These are phyloP conservation scores for Chenopodium formosanum DNA, from an alignment of 148 eudicot species.

Conservation along the genomic window DNA sequence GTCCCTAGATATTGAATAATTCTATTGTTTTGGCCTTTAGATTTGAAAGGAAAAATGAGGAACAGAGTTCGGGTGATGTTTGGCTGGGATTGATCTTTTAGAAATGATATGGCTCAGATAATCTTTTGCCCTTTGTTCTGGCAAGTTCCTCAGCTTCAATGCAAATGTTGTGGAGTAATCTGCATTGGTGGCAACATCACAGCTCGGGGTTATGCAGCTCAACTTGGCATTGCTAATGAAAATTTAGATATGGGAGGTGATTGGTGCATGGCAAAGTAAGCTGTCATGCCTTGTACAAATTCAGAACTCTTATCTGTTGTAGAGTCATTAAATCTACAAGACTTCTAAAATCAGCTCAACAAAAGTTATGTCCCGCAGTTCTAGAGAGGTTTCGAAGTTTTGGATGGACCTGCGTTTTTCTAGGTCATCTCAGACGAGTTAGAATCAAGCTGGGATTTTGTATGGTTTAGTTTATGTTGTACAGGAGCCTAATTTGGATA, in stretches of 20 bases:
- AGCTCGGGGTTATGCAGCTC: slow-evolving; percentile 26
- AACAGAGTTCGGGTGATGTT: background rate
- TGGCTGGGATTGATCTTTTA: background rate
- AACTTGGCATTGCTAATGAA: slow-evolving; percentile 15
- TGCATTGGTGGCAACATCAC: slow-evolving; percentile 10
- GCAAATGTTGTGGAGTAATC: background rate
- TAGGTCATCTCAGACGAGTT: slow-evolving; percentile 23
- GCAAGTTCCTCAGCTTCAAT: background rate
- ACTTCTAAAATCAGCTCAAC: slow-evolving; percentile 12
- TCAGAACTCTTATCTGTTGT: slow-evolving; percentile 20
- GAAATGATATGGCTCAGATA: slow-evolving; percentile 6
- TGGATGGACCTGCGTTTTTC: slow-evolving; percentile 32
- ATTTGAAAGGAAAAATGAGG: background rate
- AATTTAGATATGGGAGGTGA: slow-evolving; percentile 6
- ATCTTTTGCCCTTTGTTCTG: background rate
- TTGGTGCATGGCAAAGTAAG: background rate
- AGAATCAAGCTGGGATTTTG: slow-evolving; percentile 10
- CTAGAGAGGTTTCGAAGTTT: slow-evolving; percentile 22
- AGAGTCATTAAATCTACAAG: slow-evolving; percentile 24
- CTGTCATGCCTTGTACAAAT: slow-evolving; percentile 26
- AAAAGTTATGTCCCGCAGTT: slow-evolving; percentile 10
- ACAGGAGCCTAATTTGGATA: slow-evolving; percentile 27
- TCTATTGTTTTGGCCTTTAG: slow-evolving; percentile 13
- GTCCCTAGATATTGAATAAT: background rate
- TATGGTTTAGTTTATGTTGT: slow-evolving; percentile 25